Base-by-base conservation (phyloP, 2,329 filamentous ascomycete genomes). In the Clonostachys rosea region DNA sequence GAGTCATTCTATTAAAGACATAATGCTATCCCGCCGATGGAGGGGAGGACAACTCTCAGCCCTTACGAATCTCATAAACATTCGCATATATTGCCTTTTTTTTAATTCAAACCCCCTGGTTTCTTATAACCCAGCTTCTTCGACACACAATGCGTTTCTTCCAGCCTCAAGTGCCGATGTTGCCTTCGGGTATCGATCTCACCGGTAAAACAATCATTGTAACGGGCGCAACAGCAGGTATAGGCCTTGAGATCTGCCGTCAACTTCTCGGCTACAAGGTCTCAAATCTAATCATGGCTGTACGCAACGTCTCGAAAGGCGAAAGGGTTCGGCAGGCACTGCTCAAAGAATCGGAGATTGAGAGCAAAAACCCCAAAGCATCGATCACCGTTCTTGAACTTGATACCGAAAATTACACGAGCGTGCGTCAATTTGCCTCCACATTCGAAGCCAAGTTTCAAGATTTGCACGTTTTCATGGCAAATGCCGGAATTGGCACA, bases 191-290 rank as follows among this genome's bases (percentile, higher is more conserved):
- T 24, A 43, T 45, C 8, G 46, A 60, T 44, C 49, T 60, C 17
- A 34, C 39, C 20, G 56, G 56, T 34, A 53, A 64, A 41, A 66
- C 60, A 1, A 56, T 65, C 44, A 61, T 74, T 34, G 59, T 75
- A 42, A 73, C 70, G 0, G 73, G 71, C n/a, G 61, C 69, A 40
- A 74, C 70, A 47, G 58, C 58, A 5, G 71, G 73, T 2, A 56
- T 75, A 0, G 71, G 71, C 2, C 56, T 68, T 1, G 70, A 71
- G 50, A 60, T 69, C 1, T 61, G 63, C 12, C 57, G 59, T 2
- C 66, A 74, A 39, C 57, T 73, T 3, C 58, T 68, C 14, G 44
- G 42, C 0, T 60, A 69, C 3, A 62, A 65, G 2, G 50, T 65
- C 5, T 55, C 57, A 1, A 65, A 57, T 12, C 54, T 76, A 4